Percentiles rank a stretch among this genome's conserved stretches.
These are phyloP conservation scores for Solanum sejunctum DNA, from an alignment of 257 asterid genomes.

Conservation along the genomic window DNA sequence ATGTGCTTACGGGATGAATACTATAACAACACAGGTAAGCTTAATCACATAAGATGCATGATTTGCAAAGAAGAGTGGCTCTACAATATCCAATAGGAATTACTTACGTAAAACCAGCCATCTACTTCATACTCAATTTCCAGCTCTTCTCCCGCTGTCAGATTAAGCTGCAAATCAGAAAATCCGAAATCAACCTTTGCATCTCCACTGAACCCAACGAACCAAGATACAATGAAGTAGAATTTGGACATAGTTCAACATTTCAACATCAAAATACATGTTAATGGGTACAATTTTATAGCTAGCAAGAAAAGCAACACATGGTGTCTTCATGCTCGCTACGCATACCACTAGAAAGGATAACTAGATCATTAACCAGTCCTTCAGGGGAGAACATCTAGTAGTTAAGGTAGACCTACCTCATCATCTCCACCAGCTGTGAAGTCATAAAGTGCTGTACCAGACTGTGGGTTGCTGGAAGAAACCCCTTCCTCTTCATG, in stretches of 20 bases:
- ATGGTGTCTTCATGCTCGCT: background rate
- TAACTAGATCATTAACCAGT: background rate
- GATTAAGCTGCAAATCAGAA: conserved; percentile 58
- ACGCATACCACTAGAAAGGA: background rate
- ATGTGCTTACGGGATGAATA: background rate
- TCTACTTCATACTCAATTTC: conserved; percentile 97
- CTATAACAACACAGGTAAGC: background rate
- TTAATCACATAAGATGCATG: background rate
- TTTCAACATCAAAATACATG: background rate
- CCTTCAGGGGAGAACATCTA: background rate
- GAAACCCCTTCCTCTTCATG: conserved; percentile 59
- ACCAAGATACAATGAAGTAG: background rate
- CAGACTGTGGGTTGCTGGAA: conserved; percentile 61
- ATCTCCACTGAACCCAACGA: background rate
- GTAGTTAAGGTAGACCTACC: conserved; percentile 26
- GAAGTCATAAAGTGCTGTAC: conserved; percentile 93
- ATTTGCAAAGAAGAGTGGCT: background rate
- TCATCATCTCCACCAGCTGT: conserved; percentile 99
- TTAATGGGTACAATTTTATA: background rate
- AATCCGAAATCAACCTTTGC: conserved; percentile 3
- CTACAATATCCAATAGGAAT: background rate
- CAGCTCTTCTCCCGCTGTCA: conserved; percentile 86
- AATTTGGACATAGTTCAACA: background rate
- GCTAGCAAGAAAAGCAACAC: background rate
- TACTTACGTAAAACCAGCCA: conserved; percentile 98